A percentile compares a stretch with the other conserved stretches of the same genome.
Evolutionary conservation across 2,329 filamentous ascomycete species (phyloP).

Genomic region (Fusarium albosuccineum): DNA sequence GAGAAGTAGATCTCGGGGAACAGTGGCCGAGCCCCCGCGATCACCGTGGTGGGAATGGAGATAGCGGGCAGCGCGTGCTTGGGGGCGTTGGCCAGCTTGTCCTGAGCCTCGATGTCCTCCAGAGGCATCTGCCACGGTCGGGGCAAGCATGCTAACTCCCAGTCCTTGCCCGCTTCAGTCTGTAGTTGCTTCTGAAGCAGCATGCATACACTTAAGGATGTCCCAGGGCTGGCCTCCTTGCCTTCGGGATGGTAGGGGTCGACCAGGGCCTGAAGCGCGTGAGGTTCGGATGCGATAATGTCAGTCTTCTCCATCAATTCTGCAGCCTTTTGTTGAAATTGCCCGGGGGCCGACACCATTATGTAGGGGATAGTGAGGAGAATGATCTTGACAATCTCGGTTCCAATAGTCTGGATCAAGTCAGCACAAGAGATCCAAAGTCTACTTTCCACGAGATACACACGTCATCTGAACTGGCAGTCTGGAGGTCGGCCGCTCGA

Average conservation of each 20-base stretch:
- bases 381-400: slow-evolving; percentile 97
- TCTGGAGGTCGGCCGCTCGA: slow-evolving; percentile 92
- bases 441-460: slow-evolving; percentile 52
- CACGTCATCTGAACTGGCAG: slow-evolving; percentile 91
- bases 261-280: slow-evolving; percentile 86
- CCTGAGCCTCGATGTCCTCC: slow-evolving; percentile 70
- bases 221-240: slow-evolving; percentile 72
- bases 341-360: slow-evolving; percentile 78
- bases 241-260: slow-evolving; percentile 82
- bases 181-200: slow-evolving; percentile 90
- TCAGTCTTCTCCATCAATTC: slow-evolving; percentile 93
- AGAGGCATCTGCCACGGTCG: slow-evolving; percentile 75
- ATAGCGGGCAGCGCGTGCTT: slow-evolving; percentile 86
- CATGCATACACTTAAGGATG: slow-evolving; percentile 77
- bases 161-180: slow-evolving; percentile 78
- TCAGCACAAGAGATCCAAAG: slow-evolving; percentile 18
- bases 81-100: slow-evolving; percentile 69
- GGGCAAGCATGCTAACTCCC: slow-evolving; percentile 79
- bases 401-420: slow-evolving; percentile 69
- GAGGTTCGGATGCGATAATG: slow-evolving; percentile 90
- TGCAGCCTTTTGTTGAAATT: slow-evolving; percentile 78
- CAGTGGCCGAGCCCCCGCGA: slow-evolving; percentile 79
- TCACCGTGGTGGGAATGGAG: slow-evolving; percentile 79
- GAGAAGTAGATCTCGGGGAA: slow-evolving; percentile 97
- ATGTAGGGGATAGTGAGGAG: slow-evolving; percentile 93